Base-by-base conservation (phyloP, 176 grass and related monocot genomes). In the Microstegium vimineum region DNA sequence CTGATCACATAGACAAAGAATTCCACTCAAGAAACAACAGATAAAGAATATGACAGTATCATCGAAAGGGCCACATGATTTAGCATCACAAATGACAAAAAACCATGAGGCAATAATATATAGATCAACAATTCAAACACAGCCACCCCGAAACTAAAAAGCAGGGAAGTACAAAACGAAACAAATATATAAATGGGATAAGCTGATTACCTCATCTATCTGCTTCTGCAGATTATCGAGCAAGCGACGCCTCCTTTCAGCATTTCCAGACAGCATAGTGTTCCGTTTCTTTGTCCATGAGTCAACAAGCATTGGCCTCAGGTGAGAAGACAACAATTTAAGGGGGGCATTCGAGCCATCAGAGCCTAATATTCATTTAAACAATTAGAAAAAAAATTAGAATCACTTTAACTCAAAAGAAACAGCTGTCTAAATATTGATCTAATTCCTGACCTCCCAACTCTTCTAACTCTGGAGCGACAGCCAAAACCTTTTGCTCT, bases 211-310 rank as follows among this genome's bases (percentile, higher is more conserved):
- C 90, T 98, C 95, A 88, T 98, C 95, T 77, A 98, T 85, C 73
- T 98, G 90, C 64, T 91, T 98, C 84, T 98, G 92, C 32, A 98
- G 75, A 91, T 88, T 87, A 88, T 98, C 95, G 78, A 98, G 86
- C 38, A 98, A 82, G 54, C 54, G 63, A 5, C 90, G 90, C 70
- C 95, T 92, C 82, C 86, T 95, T 82, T 94, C 92, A 90, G 92
- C 86, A 82, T 93, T 98, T 90, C 90, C 95, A 47, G 88, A 90
- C 70, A 98, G 32, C 80, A 98, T 82, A 45, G 92, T 95, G 37
- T 93, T 94, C 74, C 89, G 92, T 84, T 88, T 95, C 81, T 93
- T 98, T 76, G 75, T 91, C 89, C 91, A 98, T 36, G 90, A 90
- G 61, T 90, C 86, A 63, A 95, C 46, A 81, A 98, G 82, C 92